These are phyloP conservation scores for Agarophyton chilense DNA, from an alignment of 23 red algal genomes.

Conservation along the genomic window DNA sequence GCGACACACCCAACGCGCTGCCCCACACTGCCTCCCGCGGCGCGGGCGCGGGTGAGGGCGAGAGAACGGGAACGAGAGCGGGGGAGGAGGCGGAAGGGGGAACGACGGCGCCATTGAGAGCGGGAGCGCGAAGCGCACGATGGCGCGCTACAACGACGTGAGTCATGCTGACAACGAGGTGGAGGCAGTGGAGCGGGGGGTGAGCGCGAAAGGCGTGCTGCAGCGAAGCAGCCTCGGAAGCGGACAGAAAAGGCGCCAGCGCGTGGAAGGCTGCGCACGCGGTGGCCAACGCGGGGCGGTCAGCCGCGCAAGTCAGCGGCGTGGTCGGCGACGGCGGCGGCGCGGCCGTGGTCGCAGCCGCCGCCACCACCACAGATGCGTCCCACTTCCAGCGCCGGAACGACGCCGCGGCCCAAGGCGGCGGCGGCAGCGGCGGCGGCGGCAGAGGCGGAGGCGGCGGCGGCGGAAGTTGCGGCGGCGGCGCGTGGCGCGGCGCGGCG, in stretches of 20 bases:
- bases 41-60: too few species aligned
- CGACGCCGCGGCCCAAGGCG: conserved; percentile 6
- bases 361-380: neutral
- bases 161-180: conserved; percentile 42
- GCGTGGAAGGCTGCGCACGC: conserved; percentile 50
- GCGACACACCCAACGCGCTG: neutral
- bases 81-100: neutral
- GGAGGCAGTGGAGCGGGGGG: conserved; percentile 31
- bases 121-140: neutral
- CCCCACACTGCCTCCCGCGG: neutral
- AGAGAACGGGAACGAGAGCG: too few species aligned
- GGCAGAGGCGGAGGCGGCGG: neutral
- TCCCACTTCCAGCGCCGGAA: conserved; percentile 77
- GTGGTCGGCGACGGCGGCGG: neutral
- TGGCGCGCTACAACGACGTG: neutral
- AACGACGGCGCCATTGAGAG: neutral
- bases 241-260: conserved; percentile 28
- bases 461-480: too few species aligned
- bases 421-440: neutral
- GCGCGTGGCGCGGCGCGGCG: too few species aligned
- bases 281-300: conserved; percentile 35
- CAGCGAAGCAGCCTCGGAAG: conserved; percentile 10
- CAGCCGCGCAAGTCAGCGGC: neutral
- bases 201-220: conserved; percentile 12
- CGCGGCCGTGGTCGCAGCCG: too few species aligned